phyloP scores from a whole-genome alignment of 805 yeast species.

The Kuraishia molischiana region DNA sequence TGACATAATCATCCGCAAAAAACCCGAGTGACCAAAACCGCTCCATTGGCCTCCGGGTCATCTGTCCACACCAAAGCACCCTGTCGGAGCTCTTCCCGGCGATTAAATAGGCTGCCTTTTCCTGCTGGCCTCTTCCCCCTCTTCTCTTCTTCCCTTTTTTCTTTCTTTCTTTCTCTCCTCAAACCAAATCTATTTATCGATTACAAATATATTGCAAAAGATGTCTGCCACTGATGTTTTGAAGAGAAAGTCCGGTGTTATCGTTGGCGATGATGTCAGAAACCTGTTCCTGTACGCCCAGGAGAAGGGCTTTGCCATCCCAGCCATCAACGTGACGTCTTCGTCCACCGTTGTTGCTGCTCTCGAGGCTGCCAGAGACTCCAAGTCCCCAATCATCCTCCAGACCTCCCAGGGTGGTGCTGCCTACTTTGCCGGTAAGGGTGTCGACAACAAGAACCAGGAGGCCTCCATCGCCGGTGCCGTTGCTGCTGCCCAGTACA shows the following conservation, averaged over 20 bases:
- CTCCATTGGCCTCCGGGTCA: no score
- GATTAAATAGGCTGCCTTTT: no score
- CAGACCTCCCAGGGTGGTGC: conserved; percentile 99
- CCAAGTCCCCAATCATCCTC: conserved; percentile 87
- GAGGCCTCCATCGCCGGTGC: conserved; percentile 91
- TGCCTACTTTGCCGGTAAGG: conserved; percentile 99
- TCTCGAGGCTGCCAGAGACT: conserved; percentile 94
- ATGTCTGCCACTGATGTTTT: conserved; percentile 26
- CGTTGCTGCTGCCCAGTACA: conserved; percentile 96
- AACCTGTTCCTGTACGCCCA: conserved; percentile 86
- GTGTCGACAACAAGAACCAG: conserved; percentile 90
- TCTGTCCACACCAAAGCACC: no score
- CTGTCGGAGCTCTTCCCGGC: no score
- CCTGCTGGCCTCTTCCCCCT: no score
- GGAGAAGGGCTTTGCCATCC: conserved; percentile 89
- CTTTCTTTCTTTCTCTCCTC: no score
- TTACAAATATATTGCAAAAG: not conserved
- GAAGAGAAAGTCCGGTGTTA: conserved; percentile 91
- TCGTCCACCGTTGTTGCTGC: conserved; percentile 97
- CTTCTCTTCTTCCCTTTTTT: no score
- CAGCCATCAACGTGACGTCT: conserved; percentile 97
- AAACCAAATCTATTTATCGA: no score
- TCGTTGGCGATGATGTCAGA: conserved; percentile 95
- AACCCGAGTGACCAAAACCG: no score
- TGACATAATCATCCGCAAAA: no score